These are phyloP conservation scores for Saprolegnia parasitica DNA, from an alignment of 352 stramenopile genomes.

Conservation along the genomic window DNA sequence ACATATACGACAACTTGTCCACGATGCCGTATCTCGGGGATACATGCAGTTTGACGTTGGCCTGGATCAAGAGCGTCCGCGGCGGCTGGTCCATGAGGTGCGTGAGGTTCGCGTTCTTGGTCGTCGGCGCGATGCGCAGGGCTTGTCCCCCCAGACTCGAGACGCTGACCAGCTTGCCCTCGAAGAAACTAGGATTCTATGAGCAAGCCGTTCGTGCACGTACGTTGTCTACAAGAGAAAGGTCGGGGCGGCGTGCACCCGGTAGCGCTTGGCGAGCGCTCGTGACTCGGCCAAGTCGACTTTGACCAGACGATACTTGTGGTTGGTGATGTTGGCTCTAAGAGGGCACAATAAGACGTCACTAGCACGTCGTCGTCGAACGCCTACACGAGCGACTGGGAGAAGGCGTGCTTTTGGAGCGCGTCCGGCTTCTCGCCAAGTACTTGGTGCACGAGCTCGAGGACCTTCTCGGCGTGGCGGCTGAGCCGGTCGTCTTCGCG, in stretches of 20 bases:
- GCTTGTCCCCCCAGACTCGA: slow-evolving; percentile 54
- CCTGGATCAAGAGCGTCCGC: slow-evolving; percentile 55
- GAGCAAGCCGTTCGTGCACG: background rate
- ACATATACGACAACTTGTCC: background rate
- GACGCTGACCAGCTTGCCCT: slow-evolving; percentile 48
- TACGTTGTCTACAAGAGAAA: slow-evolving; percentile 52
- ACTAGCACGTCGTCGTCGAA: no score
- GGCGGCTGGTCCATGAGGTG: slow-evolving; percentile 52
- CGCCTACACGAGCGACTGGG: slow-evolving; percentile 27
- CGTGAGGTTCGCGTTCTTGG: slow-evolving; percentile 56
- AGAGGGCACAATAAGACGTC: no score
- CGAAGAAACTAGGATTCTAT: slow-evolving; percentile 48
- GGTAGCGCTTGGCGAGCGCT: slow-evolving; percentile 51
- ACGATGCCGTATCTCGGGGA: no score
- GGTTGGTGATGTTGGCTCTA: slow-evolving; percentile 17
- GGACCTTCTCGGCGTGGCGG: slow-evolving; percentile 42
- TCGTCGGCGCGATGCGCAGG: slow-evolving; percentile 49
- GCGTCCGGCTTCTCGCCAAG: background rate
- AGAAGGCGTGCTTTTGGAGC: slow-evolving; percentile 4
- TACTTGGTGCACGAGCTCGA: slow-evolving; percentile 49
- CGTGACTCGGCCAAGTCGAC: slow-evolving; percentile 65
- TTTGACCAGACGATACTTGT: slow-evolving; percentile 58
- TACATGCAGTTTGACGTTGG: slow-evolving; percentile 42
- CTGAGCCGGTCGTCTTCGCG: slow-evolving; percentile 60
- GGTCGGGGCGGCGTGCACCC: slow-evolving; percentile 62